Conservation (phyloP, 495 filamentous ascomycete species). For the Penicillium turbatum region DNA sequence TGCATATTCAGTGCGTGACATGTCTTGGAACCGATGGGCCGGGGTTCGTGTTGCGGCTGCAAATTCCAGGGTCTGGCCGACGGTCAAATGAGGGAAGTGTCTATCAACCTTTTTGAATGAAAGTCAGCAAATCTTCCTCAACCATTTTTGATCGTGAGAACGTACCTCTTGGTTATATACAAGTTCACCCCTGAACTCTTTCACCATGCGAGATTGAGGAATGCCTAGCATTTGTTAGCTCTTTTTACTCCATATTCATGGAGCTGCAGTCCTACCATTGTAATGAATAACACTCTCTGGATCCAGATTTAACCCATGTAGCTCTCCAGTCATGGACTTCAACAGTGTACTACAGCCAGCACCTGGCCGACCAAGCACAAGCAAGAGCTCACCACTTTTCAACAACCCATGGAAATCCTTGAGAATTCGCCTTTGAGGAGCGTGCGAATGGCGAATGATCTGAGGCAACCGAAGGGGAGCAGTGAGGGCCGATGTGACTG, state of each 20-base stretch:
- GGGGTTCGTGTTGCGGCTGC: constrained; percentile 48
- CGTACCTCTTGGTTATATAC: constrained; percentile 53
- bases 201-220: constrained; percentile 22
- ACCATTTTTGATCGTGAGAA: background rate
- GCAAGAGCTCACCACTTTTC: constrained; percentile 33
- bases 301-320: constrained; percentile 34
- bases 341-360: constrained; percentile 40
- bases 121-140: background rate
- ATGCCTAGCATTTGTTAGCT: constrained; percentile 13
- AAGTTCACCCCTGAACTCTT: constrained; percentile 55
- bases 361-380: constrained; percentile 39
- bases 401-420: constrained; percentile 36
- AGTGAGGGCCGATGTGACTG: constrained; percentile 41
- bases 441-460: constrained; percentile 9
- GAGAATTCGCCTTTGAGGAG: constrained; percentile 32
- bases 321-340: constrained; percentile 34
- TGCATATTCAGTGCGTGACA: constrained; percentile 39
- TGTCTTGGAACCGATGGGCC: constrained; percentile 35
- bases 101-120: constrained; percentile 40
- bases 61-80: constrained; percentile 60
- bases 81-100: constrained; percentile 59
- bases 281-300: constrained; percentile 42
- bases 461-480: constrained; percentile 37
- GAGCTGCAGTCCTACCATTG: constrained; percentile 27
- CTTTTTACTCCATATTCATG: background rate